Evolutionary conservation across 2,329 filamentous ascomycete species (phyloP).

Genomic region (Venturia aucupariae): DNA sequence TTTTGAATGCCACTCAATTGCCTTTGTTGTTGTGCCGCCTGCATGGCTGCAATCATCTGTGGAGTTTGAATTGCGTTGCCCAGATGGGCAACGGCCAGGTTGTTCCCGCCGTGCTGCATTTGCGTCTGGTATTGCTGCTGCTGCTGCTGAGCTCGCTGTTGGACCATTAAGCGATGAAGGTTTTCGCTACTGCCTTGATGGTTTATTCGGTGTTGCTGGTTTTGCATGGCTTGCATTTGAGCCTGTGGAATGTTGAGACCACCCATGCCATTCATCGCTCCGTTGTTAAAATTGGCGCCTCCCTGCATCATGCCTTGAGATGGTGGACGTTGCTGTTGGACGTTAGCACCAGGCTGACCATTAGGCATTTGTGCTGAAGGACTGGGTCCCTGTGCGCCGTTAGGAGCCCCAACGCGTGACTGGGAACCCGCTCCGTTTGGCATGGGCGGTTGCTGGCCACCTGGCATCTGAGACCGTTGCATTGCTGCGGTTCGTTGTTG

Average conservation of each 20-base stretch:
- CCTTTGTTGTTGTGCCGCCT: slow-evolving; percentile 20
- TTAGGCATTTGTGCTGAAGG: slow-evolving; percentile 11
- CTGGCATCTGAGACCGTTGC: slow-evolving; percentile 5
- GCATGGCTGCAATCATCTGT: slow-evolving; percentile 25
- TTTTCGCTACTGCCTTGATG: slow-evolving; percentile 26
- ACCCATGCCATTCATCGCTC: slow-evolving; percentile 43
- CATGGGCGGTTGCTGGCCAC: slow-evolving; percentile 6
- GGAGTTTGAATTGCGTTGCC: slow-evolving; percentile 24
- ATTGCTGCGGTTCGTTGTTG: slow-evolving; percentile 27
- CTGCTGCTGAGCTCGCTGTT: slow-evolving; percentile 23
- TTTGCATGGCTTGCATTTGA: slow-evolving; percentile 53
- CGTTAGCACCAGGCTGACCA: slow-evolving; percentile 6
- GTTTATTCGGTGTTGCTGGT: slow-evolving; percentile 52
- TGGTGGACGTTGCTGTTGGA: slow-evolving; percentile 26
- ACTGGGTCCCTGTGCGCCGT: slow-evolving; percentile 12
- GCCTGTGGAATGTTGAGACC: slow-evolving; percentile 57
- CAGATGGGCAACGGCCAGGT: slow-evolving; percentile 16
- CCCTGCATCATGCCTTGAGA: slow-evolving; percentile 35
- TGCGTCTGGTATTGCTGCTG: slow-evolving; percentile 17
- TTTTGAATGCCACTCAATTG: slow-evolving; percentile 19
- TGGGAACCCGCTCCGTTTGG: background rate
- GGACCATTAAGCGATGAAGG: slow-evolving; percentile 29
- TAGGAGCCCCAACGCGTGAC: slow-evolving; percentile 2
- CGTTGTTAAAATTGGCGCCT: slow-evolving; percentile 33
- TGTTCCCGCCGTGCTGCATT: slow-evolving; percentile 11